Evolutionary conservation across 306 rosid genomes (phyloP).

Genomic region (Corylus heterophylla): DNA sequence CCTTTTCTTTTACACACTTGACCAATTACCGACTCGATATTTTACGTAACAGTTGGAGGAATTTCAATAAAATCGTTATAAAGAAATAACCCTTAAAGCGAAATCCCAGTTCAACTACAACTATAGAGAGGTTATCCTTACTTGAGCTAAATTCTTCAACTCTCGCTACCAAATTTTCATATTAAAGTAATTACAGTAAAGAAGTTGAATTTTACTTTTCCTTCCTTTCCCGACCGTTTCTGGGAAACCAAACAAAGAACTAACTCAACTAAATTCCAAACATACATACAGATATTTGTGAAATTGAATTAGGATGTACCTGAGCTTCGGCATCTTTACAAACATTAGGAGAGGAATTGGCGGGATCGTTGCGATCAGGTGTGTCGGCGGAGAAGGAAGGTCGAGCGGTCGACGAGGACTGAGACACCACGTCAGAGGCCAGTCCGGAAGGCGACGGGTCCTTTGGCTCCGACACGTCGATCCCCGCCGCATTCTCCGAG

Average conservation of each 20-base stretch:
- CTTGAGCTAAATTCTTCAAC: neutral
- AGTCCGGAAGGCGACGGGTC: slow-evolving; percentile 47
- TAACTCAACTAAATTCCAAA: neutral
- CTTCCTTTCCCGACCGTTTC: neutral
- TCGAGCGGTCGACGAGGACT: slow-evolving; percentile 26
- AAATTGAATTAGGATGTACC: slow-evolving; percentile 31
- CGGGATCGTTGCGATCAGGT: slow-evolving; percentile 46
- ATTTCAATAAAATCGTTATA: neutral
- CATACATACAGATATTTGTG: neutral
- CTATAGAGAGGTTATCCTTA: neutral
- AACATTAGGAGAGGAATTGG: slow-evolving; percentile 43
- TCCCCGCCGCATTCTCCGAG: slow-evolving; percentile 26
- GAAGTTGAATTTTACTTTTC: neutral
- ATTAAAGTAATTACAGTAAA: neutral
- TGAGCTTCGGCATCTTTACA: slow-evolving; percentile 48
- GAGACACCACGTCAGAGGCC: slow-evolving; percentile 26
- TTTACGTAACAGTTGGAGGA: neutral
- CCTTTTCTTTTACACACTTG: neutral
- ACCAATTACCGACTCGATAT: neutral
- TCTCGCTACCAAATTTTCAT: neutral
- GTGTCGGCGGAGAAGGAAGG: slow-evolving; percentile 22
- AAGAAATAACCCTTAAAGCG: neutral
- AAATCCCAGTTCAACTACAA: neutral
- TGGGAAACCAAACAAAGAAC: neutral
- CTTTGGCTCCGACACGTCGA: slow-evolving; percentile 39